Conservation (phyloP, 2,329 filamentous ascomycete species). For the Fusarium sp. region DNA sequence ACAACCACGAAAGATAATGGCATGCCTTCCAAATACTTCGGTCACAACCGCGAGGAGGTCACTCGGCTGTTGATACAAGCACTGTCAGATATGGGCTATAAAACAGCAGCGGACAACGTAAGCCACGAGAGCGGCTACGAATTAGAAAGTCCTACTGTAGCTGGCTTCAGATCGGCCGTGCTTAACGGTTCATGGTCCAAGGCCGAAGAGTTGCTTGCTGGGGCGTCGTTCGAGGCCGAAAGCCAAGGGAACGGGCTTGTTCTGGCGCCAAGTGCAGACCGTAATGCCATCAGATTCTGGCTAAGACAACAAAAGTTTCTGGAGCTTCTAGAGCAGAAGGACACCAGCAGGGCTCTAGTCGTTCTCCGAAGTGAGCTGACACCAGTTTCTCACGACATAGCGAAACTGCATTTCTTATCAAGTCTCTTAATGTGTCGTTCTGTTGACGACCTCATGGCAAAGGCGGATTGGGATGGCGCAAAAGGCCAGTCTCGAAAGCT, state of each 20-base stretch:
- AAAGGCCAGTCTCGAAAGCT: conserved; percentile 77
- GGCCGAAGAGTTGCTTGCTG: conserved; percentile 84
- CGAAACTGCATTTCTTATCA: conserved; percentile 83
- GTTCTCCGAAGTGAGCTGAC: conserved; percentile 91
- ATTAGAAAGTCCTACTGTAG: conserved; percentile 85
- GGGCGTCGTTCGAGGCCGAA: conserved; percentile 54
- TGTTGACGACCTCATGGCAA: conserved; percentile 77
- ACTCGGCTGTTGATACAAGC: conserved; percentile 93
- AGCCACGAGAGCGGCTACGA: conserved; percentile 86
- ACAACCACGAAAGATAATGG: conserved; percentile 16
- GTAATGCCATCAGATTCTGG: conserved; percentile 84
- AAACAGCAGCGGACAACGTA: conserved; percentile 77
- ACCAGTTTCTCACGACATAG: conserved; percentile 82
- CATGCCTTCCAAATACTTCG: conserved; percentile 69
- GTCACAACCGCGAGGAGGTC: conserved; percentile 92
- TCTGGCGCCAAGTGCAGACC: conserved; percentile 79
- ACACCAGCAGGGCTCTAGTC: conserved; percentile 77
- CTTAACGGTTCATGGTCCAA: conserved; percentile 83
- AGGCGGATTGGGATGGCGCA: conserved; percentile 88
- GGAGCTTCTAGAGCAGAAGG: conserved; percentile 82
- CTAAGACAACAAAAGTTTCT: conserved; percentile 95
- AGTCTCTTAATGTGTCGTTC: conserved; percentile 91
- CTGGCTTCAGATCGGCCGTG: conserved; percentile 85
- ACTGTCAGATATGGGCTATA: conserved; percentile 87
- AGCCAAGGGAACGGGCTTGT: conserved; percentile 70